Percentiles rank a stretch among this genome's conserved stretches.
These are phyloP conservation scores for Aureoboletus auriporus DNA, from an alignment of 768 basidiomycete species.

Conservation along the genomic window DNA sequence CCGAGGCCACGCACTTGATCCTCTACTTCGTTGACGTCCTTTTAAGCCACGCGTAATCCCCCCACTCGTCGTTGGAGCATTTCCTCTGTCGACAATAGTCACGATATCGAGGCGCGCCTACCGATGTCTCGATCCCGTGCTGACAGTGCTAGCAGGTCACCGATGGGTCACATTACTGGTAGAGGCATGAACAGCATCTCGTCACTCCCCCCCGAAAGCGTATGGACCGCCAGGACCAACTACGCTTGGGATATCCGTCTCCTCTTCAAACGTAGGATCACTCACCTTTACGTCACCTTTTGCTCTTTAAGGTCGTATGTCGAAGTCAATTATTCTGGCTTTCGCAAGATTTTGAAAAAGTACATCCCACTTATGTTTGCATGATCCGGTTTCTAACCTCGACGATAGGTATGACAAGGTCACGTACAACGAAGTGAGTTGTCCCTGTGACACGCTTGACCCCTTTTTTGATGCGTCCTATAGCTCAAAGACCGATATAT, in stretches of 20 bases:
- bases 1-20: no score
- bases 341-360: constrained; percentile 96
- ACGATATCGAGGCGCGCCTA: constrained; percentile 30
- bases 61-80: constrained; percentile 34
- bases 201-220: constrained; percentile 41
- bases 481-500: constrained; percentile 79
- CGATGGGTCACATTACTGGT: constrained; percentile 40
- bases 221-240: constrained; percentile 79
- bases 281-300: constrained; percentile 72
- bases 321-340: constrained; percentile 89
- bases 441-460: background rate
- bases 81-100: constrained; percentile 43
- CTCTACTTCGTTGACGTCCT: background rate
- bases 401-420: constrained; percentile 90
- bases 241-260: constrained; percentile 82
- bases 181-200: constrained; percentile 46
- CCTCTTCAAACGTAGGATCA: constrained; percentile 86
- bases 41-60: constrained; percentile 7
- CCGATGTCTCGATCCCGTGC: constrained; percentile 20
- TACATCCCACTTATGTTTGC: constrained; percentile 32
- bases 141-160: constrained; percentile 29
- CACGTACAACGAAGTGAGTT: constrained; percentile 58
- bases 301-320: constrained; percentile 81
- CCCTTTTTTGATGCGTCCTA: background rate
- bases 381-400: background rate